A percentile compares a stretch with the other conserved stretches of the same genome.
Conservation (phyloP, 1,139 yeast genomes). For the Geotrichum histeridarum region DNA sequence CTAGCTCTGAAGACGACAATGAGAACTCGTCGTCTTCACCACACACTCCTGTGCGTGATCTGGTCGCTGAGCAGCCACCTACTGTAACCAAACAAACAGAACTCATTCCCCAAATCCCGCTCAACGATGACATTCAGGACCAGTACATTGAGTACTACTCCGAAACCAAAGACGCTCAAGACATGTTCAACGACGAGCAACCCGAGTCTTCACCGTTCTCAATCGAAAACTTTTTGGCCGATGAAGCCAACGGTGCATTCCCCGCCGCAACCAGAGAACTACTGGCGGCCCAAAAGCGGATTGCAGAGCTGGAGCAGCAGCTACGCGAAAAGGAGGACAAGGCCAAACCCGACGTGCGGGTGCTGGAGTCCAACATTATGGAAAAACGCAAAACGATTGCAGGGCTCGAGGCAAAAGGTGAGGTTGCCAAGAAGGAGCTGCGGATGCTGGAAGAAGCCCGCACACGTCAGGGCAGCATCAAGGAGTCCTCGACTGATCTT, state of each 20-base stretch:
- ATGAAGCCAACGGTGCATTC: conserved; percentile 11
- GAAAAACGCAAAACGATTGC: conserved; percentile 38
- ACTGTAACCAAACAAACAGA: neutral
- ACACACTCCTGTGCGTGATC: conserved; percentile 13
- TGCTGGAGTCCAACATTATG: conserved; percentile 29
- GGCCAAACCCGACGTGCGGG: conserved; percentile 16
- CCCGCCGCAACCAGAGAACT: conserved; percentile 26
- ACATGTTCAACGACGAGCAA: conserved; percentile 5
- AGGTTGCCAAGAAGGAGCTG: conserved; percentile 33
- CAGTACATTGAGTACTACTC: conserved; percentile 10
- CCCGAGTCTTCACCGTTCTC: conserved; percentile 14
- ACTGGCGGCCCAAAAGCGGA: conserved; percentile 31
- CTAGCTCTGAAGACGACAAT: conserved; percentile 6
- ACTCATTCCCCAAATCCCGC: conserved; percentile 12
- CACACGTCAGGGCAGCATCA: conserved; percentile 20
- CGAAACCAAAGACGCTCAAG: conserved; percentile 20
- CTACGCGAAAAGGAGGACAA: conserved; percentile 24
- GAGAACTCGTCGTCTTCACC: conserved; percentile 18
- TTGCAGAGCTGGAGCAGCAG: conserved; percentile 34
- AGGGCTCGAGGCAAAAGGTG: conserved; percentile 35
- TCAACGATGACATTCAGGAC: conserved; percentile 6
- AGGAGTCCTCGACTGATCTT: conserved; percentile 25
- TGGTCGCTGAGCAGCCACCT: conserved; percentile 6
- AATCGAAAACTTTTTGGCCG: conserved; percentile 12
- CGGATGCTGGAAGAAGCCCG: conserved; percentile 28